Evolutionary conservation across 108 stramenopile genomes (phyloP).

Genomic region (Thalassiosira profunda): DNA sequence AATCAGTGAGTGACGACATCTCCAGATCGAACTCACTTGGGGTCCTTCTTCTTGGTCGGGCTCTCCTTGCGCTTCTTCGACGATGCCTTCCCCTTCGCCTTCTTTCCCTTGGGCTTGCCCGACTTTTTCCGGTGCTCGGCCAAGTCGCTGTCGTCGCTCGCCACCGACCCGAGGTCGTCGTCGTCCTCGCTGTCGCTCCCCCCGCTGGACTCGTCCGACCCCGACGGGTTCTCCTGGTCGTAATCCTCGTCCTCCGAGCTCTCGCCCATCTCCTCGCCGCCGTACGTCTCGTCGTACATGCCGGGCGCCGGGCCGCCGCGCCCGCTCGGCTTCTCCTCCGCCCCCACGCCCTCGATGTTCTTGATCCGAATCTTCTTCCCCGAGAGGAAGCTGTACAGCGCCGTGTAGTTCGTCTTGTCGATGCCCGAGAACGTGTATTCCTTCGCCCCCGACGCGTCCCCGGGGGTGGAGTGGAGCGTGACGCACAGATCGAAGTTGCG

Average conservation of each 20-base stretch:
- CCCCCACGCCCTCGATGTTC: constrained; percentile 78
- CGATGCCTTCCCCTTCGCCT: constrained; percentile 20
- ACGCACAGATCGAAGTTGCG: constrained; percentile 95
- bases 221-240: constrained; percentile 57
- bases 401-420: constrained; percentile 89
- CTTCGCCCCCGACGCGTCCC: constrained; percentile 57
- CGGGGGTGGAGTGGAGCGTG: constrained; percentile 64
- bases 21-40: constrained; percentile 7
- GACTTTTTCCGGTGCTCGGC: constrained; percentile 44
- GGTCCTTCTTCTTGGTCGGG: constrained; percentile 21
- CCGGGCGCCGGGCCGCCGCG: constrained; percentile 39
- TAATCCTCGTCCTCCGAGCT: constrained; percentile 70
- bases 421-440: constrained; percentile 92
- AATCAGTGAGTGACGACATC: constrained; percentile 32
- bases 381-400: constrained; percentile 88
- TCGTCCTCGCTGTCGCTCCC: constrained; percentile 68
- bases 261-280: constrained; percentile 41
- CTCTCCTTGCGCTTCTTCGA: constrained; percentile 9
- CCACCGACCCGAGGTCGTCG: constrained; percentile 50
- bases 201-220: constrained; percentile 65
- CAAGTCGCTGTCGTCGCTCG: constrained; percentile 44
- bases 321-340: constrained; percentile 20
- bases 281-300: constrained; percentile 71
- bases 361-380: constrained; percentile 92
- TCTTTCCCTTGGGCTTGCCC: constrained; percentile 24